Evolutionary conservation across 768 basidiomycete genomes (phyloP).

Genomic region (Kwoniella heveanensis): DNA sequence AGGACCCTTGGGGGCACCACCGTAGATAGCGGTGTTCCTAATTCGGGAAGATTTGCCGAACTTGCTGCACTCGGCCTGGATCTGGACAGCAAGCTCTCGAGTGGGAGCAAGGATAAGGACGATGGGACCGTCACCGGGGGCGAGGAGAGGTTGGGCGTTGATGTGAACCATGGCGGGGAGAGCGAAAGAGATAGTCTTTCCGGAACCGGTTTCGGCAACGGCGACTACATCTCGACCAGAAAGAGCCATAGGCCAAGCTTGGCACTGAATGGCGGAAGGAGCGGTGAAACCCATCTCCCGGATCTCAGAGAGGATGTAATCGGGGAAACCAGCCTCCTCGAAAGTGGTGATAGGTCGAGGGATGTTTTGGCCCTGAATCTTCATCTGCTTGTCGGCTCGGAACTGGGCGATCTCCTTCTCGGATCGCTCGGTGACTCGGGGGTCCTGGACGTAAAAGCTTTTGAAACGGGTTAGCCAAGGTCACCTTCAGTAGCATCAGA

Average conservation of each 20-base stretch:
- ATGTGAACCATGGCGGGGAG: slow-evolving; percentile 99
- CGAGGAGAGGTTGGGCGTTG: slow-evolving; percentile 94
- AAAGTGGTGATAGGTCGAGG: slow-evolving; percentile 89
- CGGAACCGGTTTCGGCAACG: slow-evolving; percentile 96
- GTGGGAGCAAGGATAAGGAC: slow-evolving; percentile 96
- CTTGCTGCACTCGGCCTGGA: slow-evolving; percentile 97
- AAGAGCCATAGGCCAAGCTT: slow-evolving; percentile 99
- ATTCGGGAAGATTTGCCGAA: slow-evolving; percentile 89
- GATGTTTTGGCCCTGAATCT: slow-evolving; percentile 84
- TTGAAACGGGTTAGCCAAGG: not conserved
- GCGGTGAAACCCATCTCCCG: slow-evolving; percentile 86
- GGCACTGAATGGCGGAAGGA: slow-evolving; percentile 96
- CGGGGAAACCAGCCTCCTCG: slow-evolving; percentile 93
- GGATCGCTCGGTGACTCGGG: slow-evolving; percentile 93
- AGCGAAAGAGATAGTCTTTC: slow-evolving; percentile 98
- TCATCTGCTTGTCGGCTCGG: slow-evolving; percentile 79
- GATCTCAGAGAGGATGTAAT: slow-evolving; percentile 92
- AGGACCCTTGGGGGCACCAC: slow-evolving; percentile 96
- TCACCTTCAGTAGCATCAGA: not conserved
- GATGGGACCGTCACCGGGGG: slow-evolving; percentile 95
- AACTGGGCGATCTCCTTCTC: slow-evolving; percentile 90
- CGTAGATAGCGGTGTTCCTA: slow-evolving; percentile 97
- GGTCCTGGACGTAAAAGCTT: slow-evolving; percentile 67
- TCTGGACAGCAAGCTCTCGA: slow-evolving; percentile 97
- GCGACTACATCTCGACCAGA: slow-evolving; percentile 86